A percentile compares a stretch with the other conserved stretches of the same genome.
Conservation (phyloP, 1,139 yeast species). For the Ogataea hybrid region DNA sequence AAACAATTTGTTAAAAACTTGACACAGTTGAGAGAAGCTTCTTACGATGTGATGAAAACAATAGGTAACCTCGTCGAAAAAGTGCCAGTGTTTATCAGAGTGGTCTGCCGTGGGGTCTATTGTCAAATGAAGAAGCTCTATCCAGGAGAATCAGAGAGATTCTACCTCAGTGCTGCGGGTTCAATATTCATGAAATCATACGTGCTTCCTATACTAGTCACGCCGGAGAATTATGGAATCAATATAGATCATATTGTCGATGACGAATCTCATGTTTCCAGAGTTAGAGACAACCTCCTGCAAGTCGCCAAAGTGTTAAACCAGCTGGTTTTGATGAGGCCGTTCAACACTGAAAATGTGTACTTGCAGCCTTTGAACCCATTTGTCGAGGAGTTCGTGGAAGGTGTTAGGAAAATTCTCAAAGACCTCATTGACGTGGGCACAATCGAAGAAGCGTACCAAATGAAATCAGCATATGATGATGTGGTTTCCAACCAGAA, state of each 20-base stretch:
- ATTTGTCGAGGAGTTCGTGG: conserved; percentile 53
- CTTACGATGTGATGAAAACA: conserved; percentile 55
- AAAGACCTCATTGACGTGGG: conserved; percentile 51
- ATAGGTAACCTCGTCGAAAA: conserved; percentile 39
- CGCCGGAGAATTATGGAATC: conserved; percentile 67
- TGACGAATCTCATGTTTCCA: conserved; percentile 21
- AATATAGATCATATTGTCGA: conserved; percentile 28
- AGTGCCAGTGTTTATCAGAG: conserved; percentile 66
- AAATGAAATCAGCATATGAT: conserved; percentile 57
- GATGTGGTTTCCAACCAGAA: conserved; percentile 68
- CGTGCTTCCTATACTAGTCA: conserved; percentile 60
- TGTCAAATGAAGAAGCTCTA: conserved; percentile 40
- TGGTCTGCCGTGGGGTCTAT: conserved; percentile 40
- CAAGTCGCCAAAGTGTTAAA: conserved; percentile 59
- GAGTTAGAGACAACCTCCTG: conserved; percentile 48
- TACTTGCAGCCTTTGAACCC: conserved; percentile 81
- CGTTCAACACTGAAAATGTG: conserved; percentile 59
- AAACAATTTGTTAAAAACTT: conserved; percentile 68
- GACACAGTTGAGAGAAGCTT: conserved; percentile 68
- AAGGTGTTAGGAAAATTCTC: conserved; percentile 44
- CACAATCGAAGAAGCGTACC: conserved; percentile 59
- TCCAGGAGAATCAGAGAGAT: conserved; percentile 51
- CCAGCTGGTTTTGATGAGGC: conserved; percentile 65
- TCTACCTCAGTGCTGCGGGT: conserved; percentile 67
- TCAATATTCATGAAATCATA: conserved; percentile 64